Percentiles rank a stretch among this genome's conserved stretches.
Conservation (phyloP, 208 protist genomes). For the Trypanosomatidae sp. region DNA sequence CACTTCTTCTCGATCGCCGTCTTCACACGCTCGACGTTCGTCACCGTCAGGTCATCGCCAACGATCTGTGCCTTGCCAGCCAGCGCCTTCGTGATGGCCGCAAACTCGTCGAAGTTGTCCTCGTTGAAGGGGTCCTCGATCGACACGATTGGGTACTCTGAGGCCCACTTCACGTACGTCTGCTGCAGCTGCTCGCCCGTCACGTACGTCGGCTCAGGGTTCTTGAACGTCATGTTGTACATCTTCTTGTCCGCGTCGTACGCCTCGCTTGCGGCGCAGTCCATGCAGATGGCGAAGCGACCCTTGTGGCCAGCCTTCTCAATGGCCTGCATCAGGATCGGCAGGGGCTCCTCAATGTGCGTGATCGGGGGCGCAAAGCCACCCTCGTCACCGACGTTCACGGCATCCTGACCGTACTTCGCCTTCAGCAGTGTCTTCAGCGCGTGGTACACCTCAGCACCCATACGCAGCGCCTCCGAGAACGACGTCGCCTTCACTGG, state of each 20-base stretch:
- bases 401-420: constrained; percentile 94
- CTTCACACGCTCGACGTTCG: constrained; percentile 94
- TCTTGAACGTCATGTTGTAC: constrained; percentile 98
- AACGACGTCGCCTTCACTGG: constrained; percentile 93
- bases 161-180: constrained; percentile 86
- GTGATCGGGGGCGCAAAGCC: constrained; percentile 96
- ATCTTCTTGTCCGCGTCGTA: constrained; percentile 88
- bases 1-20: constrained; percentile 85
- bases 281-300: constrained; percentile 97
- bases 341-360: constrained; percentile 94
- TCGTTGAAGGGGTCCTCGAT: constrained; percentile 99
- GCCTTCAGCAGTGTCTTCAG: constrained; percentile 95
- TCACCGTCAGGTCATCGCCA: constrained; percentile 98
- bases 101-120: constrained; percentile 94
- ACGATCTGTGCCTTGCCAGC: constrained; percentile 91
- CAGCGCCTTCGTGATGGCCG: constrained; percentile 59
- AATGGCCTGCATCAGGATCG: constrained; percentile 95
- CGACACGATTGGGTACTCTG: constrained; percentile 94
- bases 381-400: constrained; percentile 98
- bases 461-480: constrained; percentile 93
- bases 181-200: constrained; percentile 73
- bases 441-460: constrained; percentile 96
- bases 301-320: constrained; percentile 89
- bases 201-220: constrained; percentile 49
- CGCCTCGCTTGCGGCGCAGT: constrained; percentile 98